These are phyloP conservation scores for Russula dissimulans DNA, from an alignment of 768 basidiomycete genomes.

Conservation along the genomic window DNA sequence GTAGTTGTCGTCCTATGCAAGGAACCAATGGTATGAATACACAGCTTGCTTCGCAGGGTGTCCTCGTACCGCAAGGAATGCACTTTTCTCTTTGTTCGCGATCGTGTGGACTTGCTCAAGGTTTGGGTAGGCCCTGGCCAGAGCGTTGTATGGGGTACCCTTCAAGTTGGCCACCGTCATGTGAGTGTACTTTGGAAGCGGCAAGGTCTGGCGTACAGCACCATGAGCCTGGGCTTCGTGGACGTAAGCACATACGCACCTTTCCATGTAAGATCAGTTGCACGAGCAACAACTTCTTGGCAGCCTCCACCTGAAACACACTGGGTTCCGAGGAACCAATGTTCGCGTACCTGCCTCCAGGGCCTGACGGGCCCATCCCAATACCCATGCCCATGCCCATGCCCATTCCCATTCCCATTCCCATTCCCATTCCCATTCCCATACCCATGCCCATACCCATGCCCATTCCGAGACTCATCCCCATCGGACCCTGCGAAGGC, in stretches of 20 bases:
- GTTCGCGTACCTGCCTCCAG: slow-evolving; percentile 1
- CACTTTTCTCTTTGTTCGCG: slow-evolving; percentile 43
- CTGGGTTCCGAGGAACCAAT: slow-evolving; percentile 34
- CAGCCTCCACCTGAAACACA: slow-evolving; percentile 74
- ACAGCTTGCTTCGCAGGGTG: background rate
- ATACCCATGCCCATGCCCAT: slow-evolving; percentile 10
- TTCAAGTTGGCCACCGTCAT: slow-evolving; percentile 46
- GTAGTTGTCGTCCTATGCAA: slow-evolving; percentile 53
- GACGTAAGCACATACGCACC: slow-evolving; percentile 31
- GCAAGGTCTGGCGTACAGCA: slow-evolving; percentile 26
- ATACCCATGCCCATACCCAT: slow-evolving; percentile 12
- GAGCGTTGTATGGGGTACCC: slow-evolving; percentile 58
- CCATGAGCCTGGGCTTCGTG: background rate
- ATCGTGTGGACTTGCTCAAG: slow-evolving; percentile 39
- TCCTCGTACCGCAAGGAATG: slow-evolving; percentile 44
- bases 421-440: slow-evolving; percentile 8
- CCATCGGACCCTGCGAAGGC: slow-evolving; percentile 4
- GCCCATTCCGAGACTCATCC: slow-evolving; percentile 4
- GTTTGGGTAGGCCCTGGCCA: slow-evolving; percentile 60
- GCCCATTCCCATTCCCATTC: slow-evolving; percentile 1
- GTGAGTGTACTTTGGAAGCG: slow-evolving; percentile 70
- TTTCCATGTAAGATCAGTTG: slow-evolving; percentile 73
- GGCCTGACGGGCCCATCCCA: slow-evolving; percentile 4
- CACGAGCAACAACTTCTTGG: slow-evolving; percentile 74
- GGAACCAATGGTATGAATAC: background rate